Evolutionary conservation across 2,329 filamentous ascomycete genomes (phyloP), one percentile per base, ranked within the genome.

Genomic region (Dryadomyces quercus-mongolicae): DNA sequence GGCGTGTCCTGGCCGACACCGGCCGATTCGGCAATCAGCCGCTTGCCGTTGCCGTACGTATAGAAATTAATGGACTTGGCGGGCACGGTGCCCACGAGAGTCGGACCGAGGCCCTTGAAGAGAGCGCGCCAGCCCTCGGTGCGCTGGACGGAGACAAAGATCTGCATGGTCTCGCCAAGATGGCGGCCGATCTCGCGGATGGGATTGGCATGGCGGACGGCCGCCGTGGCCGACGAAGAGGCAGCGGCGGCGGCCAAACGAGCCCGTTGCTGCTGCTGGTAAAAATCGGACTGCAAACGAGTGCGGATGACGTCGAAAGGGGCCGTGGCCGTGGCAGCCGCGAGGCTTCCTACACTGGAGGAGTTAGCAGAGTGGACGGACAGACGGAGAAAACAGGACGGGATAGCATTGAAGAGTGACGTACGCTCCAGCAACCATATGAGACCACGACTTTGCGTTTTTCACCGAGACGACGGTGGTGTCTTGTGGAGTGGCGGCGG

Each of bases 261-360:
- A 16, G 84, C 80, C 34, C 78, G 77, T 48, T 95, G 77, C 68
- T 95, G 88, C 9, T 83, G 77, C 67, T 95, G 88, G 75, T 96
- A 96, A 67, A 94, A 94, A 65, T 95, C 91, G 63, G 89, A 94
- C 68, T 97, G 92, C 3, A 97, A 76, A 40, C 92, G 83, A 12
- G 92, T 97, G 69, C 95, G 95, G 51, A 97, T 78, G 36, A 96
- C 91, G 65, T 96, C 92, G 56, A 97, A 85, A 21, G 92, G 92
- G 9, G 89, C 90, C 1, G 92, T 96, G n/a, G 96, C 71, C n/a
- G 87, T 84, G 22, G 92, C 88, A 12, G 92, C 85, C 18, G 88
- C 90, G 84, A 95, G 94, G 61, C 91, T 91, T 62, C 91, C 91
- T 52, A 88, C 71, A 45, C 91, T 95, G 60, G 38, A 34, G 21